Conservation (phyloP, 2,329 filamentous ascomycete species). For the Colletotrichum tabaci region DNA sequence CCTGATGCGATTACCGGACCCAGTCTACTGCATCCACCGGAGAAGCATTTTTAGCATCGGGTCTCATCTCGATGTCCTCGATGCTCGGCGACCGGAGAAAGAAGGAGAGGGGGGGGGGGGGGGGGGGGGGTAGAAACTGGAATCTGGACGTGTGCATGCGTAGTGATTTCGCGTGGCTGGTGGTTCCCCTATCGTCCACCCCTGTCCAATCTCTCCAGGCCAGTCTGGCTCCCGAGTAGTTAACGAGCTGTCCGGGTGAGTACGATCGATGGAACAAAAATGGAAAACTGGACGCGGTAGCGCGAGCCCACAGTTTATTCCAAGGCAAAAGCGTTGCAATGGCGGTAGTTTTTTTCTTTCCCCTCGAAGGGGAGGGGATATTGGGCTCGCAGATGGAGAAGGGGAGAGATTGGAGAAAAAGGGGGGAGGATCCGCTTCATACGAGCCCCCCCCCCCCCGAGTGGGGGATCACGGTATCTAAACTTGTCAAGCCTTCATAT, state of each 20-base stretch:
- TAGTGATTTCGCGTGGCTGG: background rate
- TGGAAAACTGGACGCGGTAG: background rate
- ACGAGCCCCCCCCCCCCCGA: constrained; percentile 20
- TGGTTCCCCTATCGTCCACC: background rate
- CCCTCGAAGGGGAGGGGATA: background rate
- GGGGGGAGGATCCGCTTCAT: constrained; percentile 33
- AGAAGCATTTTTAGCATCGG: constrained; percentile 39
- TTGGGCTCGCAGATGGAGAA: constrained; percentile 9
- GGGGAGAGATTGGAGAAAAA: background rate
- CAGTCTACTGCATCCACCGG: constrained; percentile 17
- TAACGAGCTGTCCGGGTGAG: background rate
- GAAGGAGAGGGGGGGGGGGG: background rate
- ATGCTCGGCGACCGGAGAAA: constrained; percentile 1
- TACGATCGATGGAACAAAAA: background rate
- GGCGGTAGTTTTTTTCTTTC: background rate
- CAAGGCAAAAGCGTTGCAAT: constrained; percentile 36
- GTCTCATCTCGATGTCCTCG: constrained; percentile 4
- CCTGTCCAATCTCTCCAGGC: background rate
- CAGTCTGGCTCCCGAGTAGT: background rate
- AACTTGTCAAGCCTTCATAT: background rate
- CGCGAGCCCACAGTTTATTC: background rate
- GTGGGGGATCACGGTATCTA: background rate
- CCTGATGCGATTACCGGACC: constrained; percentile 13
- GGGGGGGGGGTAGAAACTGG: background rate
- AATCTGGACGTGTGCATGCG: background rate